These are phyloP conservation scores for Ophiostoma montium DNA, from an alignment of 2,329 filamentous ascomycete species.

Conservation along the genomic window DNA sequence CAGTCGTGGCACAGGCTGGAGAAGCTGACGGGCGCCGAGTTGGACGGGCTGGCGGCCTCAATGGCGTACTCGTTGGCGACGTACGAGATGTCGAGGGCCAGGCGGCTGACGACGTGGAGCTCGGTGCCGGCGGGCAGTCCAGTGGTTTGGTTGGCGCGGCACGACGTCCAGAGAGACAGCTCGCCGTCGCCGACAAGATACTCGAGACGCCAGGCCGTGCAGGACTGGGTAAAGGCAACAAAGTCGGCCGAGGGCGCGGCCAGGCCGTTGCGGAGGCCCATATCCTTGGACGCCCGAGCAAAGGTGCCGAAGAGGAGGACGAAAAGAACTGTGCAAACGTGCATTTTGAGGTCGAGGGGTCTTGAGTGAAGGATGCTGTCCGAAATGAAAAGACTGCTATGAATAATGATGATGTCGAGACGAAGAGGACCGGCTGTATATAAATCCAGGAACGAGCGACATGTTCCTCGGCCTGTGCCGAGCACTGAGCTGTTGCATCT, in stretches of 20 bases:
- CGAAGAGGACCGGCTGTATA: too few relatives aligned
- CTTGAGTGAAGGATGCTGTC: too few relatives aligned
- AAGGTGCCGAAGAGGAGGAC: neutral
- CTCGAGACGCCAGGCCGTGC: slow-evolving; percentile 3
- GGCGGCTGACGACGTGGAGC: neutral
- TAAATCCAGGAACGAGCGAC: too few relatives aligned
- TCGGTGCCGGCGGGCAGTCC: neutral
- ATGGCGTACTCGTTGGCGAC: slow-evolving; percentile 3
- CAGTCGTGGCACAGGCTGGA: slow-evolving; percentile 7
- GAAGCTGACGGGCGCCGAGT: slow-evolving; percentile 4
- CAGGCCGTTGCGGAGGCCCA: neutral
- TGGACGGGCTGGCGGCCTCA: slow-evolving; percentile 5
- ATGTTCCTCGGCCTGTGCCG: too few relatives aligned
- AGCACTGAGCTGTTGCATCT: too few relatives aligned
- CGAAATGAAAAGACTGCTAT: too few relatives aligned
- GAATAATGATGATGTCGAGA: too few relatives aligned
- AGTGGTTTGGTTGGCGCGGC: neutral
- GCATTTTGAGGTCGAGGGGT: too few relatives aligned
- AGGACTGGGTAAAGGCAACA: slow-evolving; percentile 6
- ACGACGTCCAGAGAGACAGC: neutral
- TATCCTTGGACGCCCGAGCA: too few relatives aligned
- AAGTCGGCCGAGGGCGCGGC: too few relatives aligned
- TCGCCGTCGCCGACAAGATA: neutral
- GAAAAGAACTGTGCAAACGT: too few relatives aligned
- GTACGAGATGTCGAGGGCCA: slow-evolving; percentile 5